Evolutionary conservation across 768 basidiomycete species (phyloP).

Genomic region (Xanthoconium purpureum): DNA sequence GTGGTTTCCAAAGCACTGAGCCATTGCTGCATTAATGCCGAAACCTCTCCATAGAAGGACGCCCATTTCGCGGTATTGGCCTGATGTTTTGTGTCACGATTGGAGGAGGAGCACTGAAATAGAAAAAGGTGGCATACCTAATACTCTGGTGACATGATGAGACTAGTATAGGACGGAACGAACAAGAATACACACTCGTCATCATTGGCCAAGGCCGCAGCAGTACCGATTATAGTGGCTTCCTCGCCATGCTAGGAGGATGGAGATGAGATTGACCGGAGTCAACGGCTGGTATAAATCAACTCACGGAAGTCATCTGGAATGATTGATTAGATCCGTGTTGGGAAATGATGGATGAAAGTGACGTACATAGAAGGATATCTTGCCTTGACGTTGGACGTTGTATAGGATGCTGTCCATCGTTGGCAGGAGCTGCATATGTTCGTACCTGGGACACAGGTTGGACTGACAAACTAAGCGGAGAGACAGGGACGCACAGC

Average conservation of each 20-base stretch:
- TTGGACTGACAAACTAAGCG: not conserved
- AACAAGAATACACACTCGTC: constrained; percentile 67
- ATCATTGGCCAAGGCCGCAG: constrained; percentile 74
- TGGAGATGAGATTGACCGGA: not conserved
- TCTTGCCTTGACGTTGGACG: constrained; percentile 90
- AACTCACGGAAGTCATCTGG: constrained; percentile 80
- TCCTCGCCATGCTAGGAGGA: constrained; percentile 76
- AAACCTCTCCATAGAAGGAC: constrained; percentile 89
- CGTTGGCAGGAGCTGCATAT: constrained; percentile 77
- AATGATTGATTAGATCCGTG: constrained; percentile 4
- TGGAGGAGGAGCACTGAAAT: not conserved
- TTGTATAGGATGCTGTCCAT: constrained; percentile 89
- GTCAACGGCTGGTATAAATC: not conserved
- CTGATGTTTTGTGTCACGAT: constrained; percentile 34
- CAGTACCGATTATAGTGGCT: constrained; percentile 85
- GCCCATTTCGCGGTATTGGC: constrained; percentile 92
- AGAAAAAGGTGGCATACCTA: constrained; percentile 45
- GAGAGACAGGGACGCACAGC: constrained; percentile 40
- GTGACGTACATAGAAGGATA: constrained; percentile 77
- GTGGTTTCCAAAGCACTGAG: constrained; percentile 86
- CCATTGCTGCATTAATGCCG: constrained; percentile 76
- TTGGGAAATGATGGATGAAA: not conserved
- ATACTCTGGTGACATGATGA: constrained; percentile 48
- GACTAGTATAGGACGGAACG: not conserved
- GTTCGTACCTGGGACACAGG: constrained; percentile 52